Evolutionary conservation across 2,329 filamentous ascomycete genomes (phyloP), one percentile per base, ranked within the genome.

Genomic region (Pseudocercospora crystallina): DNA sequence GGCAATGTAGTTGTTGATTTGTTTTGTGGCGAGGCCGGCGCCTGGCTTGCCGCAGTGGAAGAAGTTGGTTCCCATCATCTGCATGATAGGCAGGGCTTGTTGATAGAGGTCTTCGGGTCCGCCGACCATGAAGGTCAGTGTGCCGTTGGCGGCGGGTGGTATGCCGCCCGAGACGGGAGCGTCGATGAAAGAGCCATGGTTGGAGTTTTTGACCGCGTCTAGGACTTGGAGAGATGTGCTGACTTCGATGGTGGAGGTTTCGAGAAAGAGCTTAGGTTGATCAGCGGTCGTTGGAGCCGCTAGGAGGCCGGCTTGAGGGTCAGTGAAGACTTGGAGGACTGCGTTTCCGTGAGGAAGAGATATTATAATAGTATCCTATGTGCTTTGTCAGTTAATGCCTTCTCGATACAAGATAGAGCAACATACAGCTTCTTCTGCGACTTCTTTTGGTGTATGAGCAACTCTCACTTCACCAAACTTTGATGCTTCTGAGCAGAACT

Each of bases 1-100:
- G 0, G 76, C 80, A 31, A 78, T 70, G 60, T 83, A 83, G 58
- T 83, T 83, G 61, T 83, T 83, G 41, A 74, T 79, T 62, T 63
- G 53, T 49, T 68, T 68, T 17, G 64, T 61, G 1, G 64, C 61
- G 10, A 62, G 58, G 8, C 66, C 66, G 9, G 63, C 60, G 12
- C 64, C 64, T 12, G 62, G 53, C 5, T 59, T 56, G 15, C 66
- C 65, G 45, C 64, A 67, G 46, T 59, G 62, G 53, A 67, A 67
- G 14, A 68, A 54, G 29, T 63, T 52, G 26, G 62, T 63, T 4
- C 69, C 70, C 8, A 60, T 40, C 0, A 61, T 59, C 0, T 39
- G 8, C 33, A 60, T 53, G 10, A 61, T 43, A 2, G 38, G 29
- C n/a, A 41, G 53, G 15, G 52, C 52, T 17, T 33, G 15, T 5